Conservation (phyloP, 2,329 filamentous ascomycete genomes). For the Trichoderma sp. region DNA sequence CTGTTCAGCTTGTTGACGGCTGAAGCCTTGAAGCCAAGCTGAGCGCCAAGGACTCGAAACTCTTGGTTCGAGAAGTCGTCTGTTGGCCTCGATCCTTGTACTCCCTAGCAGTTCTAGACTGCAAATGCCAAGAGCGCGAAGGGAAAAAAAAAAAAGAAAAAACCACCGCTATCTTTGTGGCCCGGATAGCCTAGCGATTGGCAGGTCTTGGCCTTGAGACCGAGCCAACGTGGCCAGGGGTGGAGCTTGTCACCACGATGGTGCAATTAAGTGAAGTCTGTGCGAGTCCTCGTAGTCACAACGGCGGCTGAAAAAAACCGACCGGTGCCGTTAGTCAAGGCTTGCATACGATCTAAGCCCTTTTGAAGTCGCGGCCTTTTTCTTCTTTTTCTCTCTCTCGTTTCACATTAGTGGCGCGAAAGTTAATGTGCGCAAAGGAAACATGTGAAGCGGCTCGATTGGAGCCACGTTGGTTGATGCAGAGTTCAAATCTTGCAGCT, state of each 20-base stretch:
- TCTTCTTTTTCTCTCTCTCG: background rate
- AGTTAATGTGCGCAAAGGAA: background rate
- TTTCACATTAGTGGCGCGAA: slow-evolving; percentile 5
- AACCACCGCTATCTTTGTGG: background rate
- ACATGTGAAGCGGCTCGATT: background rate
- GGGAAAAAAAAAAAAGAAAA: background rate
- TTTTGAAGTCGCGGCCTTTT: background rate
- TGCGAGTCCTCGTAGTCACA: background rate
- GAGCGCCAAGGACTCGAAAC: background rate
- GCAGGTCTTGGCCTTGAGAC: background rate
- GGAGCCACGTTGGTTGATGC: slow-evolving; percentile 5
- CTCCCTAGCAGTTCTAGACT: background rate
- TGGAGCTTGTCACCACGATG: background rate
- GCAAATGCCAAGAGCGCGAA: background rate
- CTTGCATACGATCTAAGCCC: background rate
- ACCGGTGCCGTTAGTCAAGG: background rate
- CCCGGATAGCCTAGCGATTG: slow-evolving; percentile 3
- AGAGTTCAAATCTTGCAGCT: background rate
- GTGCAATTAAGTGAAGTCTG: background rate
- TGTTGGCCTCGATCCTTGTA: background rate
- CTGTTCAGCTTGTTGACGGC: background rate
- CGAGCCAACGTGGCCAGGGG: slow-evolving; percentile 4
- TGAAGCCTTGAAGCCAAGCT: background rate
- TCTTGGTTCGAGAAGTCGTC: background rate
- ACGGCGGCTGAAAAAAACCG: background rate